phyloP scores from a whole-genome alignment of 1,139 yeast genomes.

The Taiozyma sp. region DNA sequence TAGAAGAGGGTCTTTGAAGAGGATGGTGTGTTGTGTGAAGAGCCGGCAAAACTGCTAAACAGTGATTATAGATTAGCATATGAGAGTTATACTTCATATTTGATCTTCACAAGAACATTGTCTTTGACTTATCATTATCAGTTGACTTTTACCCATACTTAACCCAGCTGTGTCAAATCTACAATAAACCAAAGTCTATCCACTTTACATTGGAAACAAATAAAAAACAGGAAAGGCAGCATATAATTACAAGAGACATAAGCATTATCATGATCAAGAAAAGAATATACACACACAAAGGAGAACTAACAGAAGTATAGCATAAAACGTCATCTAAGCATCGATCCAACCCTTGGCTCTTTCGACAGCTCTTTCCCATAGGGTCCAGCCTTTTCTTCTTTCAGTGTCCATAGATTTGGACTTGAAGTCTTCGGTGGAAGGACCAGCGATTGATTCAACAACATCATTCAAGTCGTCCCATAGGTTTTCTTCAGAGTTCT shows the following conservation, averaged over 20 bases:
- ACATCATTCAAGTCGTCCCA: conserved; percentile 79
- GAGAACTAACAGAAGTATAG: background rate
- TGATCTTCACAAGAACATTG: too few species aligned
- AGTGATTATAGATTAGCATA: too few species aligned
- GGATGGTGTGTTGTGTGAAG: background rate
- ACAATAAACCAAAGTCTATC: background rate
- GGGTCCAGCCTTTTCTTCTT: conserved; percentile 61
- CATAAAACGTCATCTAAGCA: conserved; percentile 5
- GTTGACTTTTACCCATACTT: too few species aligned
- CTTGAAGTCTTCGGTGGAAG: conserved; percentile 42
- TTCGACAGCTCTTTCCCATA: conserved; percentile 81
- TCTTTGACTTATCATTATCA: too few species aligned
- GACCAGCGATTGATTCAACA: conserved; percentile 29
- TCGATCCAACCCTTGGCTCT: conserved; percentile 74
- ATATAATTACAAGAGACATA: conserved; percentile 1
- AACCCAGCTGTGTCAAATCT: too few species aligned
- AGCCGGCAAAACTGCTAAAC: background rate
- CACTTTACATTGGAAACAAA: too few species aligned
- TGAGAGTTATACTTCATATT: too few species aligned
- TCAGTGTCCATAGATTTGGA: conserved; percentile 58
- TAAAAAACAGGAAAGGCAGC: background rate
- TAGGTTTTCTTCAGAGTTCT: conserved; percentile 48
- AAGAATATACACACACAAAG: background rate
- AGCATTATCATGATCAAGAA: background rate
- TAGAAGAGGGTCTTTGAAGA: background rate